phyloP scores from a whole-genome alignment of 805 yeast genomes.

The Danielia oregonensis region DNA sequence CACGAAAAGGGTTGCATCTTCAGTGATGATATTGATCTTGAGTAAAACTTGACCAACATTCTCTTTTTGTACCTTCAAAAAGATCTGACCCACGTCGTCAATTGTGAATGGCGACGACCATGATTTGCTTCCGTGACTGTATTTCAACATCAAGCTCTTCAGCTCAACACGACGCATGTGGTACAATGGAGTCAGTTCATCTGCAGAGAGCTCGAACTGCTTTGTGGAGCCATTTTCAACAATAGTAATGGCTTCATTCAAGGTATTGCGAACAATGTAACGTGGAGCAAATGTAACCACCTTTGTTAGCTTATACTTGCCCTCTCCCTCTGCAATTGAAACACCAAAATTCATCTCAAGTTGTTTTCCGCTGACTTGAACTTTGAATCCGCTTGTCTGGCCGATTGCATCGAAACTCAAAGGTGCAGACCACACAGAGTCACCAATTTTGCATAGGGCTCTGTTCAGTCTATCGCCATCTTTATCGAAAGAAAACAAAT shows the following conservation, averaged over 20 bases:
- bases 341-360: constrained; percentile 74
- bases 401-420: constrained; percentile 90
- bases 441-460: constrained; percentile 61
- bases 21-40: constrained; percentile 71
- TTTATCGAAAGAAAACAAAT: constrained; percentile 79
- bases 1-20: constrained; percentile 76
- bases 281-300: constrained; percentile 81
- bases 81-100: constrained; percentile 79
- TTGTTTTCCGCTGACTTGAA: constrained; percentile 46
- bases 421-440: constrained; percentile 68
- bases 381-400: constrained; percentile 55
- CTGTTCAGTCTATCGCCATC: constrained; percentile 58
- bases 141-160: constrained; percentile 61
- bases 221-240: constrained; percentile 66
- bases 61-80: constrained; percentile 62
- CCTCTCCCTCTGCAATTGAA: constrained; percentile 75
- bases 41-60: constrained; percentile 66
- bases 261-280: constrained; percentile 64
- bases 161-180: constrained; percentile 52
- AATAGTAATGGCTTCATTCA: constrained; percentile 53
- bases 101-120: constrained; percentile 91
- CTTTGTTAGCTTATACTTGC: constrained; percentile 72
- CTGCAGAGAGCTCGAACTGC: constrained; percentile 43
- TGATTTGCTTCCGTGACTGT: constrained; percentile 50
- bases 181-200: constrained; percentile 55